Evolutionary conservation across 208 protist species (phyloP).

Genomic region (Acanthamoeba healyi): DNA sequence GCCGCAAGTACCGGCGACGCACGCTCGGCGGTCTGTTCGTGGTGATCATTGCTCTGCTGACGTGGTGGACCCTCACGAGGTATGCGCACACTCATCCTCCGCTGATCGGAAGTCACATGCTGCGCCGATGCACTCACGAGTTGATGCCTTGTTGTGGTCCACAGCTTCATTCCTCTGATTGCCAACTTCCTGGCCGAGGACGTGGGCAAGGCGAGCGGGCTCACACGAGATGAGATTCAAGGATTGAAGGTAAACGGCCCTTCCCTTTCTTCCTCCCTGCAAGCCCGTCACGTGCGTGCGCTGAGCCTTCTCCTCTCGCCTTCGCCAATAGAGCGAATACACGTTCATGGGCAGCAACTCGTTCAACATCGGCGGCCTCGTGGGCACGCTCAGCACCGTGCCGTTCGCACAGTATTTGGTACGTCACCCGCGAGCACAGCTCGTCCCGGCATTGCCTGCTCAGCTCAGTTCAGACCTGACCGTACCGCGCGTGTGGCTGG

Average conservation of each 20-base stretch:
- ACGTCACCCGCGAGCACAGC: not conserved
- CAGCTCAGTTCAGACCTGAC: not conserved
- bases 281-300: not conserved
- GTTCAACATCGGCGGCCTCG: slow-evolving; percentile 43
- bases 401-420: slow-evolving; percentile 44
- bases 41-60: slow-evolving; percentile 57
- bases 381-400: slow-evolving; percentile 29
- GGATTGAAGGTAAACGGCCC: not conserved
- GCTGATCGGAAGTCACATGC: too few species aligned
- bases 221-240: slow-evolving; percentile 8
- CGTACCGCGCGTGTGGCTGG: too few species aligned
- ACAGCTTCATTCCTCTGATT: slow-evolving; percentile 64
- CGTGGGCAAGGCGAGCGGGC: slow-evolving; percentile 9
- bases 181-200: slow-evolving; percentile 66
- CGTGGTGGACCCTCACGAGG: slow-evolving; percentile 66
- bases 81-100: not conserved
- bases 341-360: slow-evolving; percentile 60
- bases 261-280: not conserved
- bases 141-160: not conserved
- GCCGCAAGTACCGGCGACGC: not conserved
- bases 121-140: not conserved
- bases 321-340: slow-evolving; percentile 37
- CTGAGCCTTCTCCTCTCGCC: not conserved
- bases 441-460: not conserved
- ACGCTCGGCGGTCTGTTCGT: slow-evolving; percentile 38